Base-by-base conservation (phyloP, 306 rosid species). In the Prunus salicina region DNA sequence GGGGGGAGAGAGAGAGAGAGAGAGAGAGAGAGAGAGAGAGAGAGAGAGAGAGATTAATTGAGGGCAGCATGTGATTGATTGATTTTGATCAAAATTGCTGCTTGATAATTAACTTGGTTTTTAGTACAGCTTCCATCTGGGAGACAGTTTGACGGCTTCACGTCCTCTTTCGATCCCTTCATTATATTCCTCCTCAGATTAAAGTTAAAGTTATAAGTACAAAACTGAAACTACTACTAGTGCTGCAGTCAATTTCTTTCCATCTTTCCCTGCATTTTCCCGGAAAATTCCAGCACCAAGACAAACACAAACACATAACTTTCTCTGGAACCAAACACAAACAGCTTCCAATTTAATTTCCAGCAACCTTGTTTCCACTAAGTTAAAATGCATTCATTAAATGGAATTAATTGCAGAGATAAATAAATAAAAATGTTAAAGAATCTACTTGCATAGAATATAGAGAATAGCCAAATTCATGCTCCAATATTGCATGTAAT, bases 111-210 rank as follows among this genome's bases (percentile, higher is more conserved):
- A 72, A 50, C 49, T 56, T 64, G 76, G 69, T 55, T 66, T 67
- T 56, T 55, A 30, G 76, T 52, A 69, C 84, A 87, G 94, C 81
- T 60, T 80, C 91, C 91, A 75, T 49, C 56, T 49, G 75, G 94
- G 92, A 84, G 94, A 91, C 92, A 89, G 72, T 82, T 84, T 83
- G 56, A 85, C 84, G 81, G 75, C 82, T 58, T 76, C 60, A 69
- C 64, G 55, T 66, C 69, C 62, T 38, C 71, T 41, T 24, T 30
- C 64, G 18, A 58, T 28, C 46, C 70, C 57, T 56, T 61, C 28
- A 22, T 52, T 32, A n/a, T 79, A 49, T 47, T 71, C 47, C 34
- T 13, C 38, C 47, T 12, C 46, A 28, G 49, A 71, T 34, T 18
- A 24, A 30, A 47, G 32, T 20, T n/a, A 8, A 11, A 3, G 52